phyloP scores from a whole-genome alignment of 1,284 basidiomycete genomes.

The Cutaneotrichosporon sp. region DNA sequence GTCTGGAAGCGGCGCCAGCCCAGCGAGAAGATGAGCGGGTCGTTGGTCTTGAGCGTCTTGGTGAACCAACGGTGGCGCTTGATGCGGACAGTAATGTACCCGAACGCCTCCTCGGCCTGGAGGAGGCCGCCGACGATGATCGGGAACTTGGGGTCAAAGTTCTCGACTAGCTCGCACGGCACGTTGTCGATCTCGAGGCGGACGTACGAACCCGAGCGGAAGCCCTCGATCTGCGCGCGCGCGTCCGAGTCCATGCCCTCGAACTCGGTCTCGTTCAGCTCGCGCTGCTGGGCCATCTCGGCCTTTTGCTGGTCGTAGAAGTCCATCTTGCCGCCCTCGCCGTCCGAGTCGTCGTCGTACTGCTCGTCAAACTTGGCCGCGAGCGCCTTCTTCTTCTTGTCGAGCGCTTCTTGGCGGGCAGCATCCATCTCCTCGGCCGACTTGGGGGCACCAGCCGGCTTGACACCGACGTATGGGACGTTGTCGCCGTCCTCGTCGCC shows the following conservation, averaged over 20 bases:
- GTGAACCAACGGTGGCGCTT: slow-evolving; percentile 96
- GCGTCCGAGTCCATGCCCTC: slow-evolving; percentile 74
- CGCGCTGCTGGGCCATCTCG: slow-evolving; percentile 81
- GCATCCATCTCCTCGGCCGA: slow-evolving; percentile 47
- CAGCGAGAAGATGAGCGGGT: slow-evolving; percentile 91
- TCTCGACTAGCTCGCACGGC: slow-evolving; percentile 87
- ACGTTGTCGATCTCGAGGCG: slow-evolving; percentile 83
- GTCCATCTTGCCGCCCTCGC: slow-evolving; percentile 67
- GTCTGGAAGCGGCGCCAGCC: slow-evolving; percentile 97
- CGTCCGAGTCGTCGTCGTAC: slow-evolving; percentile 83
- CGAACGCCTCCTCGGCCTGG: slow-evolving; percentile 86
- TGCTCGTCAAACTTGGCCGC: slow-evolving; percentile 97
- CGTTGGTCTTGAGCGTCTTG: slow-evolving; percentile 93
- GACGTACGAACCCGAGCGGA: slow-evolving; percentile 88
- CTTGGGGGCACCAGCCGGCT: slow-evolving; percentile 29
- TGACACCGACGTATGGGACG: slow-evolving; percentile 49
- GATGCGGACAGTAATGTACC: slow-evolving; percentile 91
- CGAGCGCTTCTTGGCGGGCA: slow-evolving; percentile 63
- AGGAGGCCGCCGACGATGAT: slow-evolving; percentile 93
- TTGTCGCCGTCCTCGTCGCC: slow-evolving; percentile 56
- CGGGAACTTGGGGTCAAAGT: slow-evolving; percentile 90
- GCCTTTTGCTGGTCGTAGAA: slow-evolving; percentile 93
- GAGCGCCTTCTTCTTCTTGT: slow-evolving; percentile 84
- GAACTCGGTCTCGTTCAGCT: slow-evolving; percentile 85
- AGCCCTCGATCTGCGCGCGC: slow-evolving; percentile 84